Evolutionary conservation across 306 rosid species (phyloP).

Genomic region (Rosa persica): DNA sequence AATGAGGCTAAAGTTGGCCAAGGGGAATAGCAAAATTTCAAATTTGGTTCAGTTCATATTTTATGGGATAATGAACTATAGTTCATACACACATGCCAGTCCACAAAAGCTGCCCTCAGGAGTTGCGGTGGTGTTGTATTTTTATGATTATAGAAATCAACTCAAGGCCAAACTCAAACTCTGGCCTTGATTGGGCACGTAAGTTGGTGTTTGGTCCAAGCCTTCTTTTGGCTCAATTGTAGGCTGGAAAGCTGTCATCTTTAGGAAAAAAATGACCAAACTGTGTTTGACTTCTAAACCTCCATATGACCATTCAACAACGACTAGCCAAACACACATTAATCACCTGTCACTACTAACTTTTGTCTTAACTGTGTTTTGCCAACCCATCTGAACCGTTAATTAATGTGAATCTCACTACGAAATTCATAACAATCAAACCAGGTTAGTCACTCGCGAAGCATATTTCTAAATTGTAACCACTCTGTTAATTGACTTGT

Average conservation of each 20-base stretch:
- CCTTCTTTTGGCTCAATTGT: slow-evolving; percentile 19
- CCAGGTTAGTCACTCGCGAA: not conserved
- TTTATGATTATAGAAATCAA: slow-evolving; percentile 15
- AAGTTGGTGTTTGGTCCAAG: slow-evolving; percentile 17
- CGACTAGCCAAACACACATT: not conserved
- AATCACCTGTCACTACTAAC: not conserved
- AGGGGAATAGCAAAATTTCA: not conserved
- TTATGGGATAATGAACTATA: not conserved
- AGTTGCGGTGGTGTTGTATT: slow-evolving; percentile 14
- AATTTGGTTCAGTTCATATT: not conserved
- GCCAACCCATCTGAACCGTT: not conserved
- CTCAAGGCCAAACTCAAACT: slow-evolving; percentile 21
- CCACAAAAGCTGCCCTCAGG: slow-evolving; percentile 26
- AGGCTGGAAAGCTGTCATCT: slow-evolving; percentile 21
- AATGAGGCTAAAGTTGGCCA: not conserved
- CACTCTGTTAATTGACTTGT: not conserved
- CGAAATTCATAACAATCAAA: not conserved
- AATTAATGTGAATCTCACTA: not conserved
- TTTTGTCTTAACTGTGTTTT: not conserved
- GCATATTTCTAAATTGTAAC: not conserved
- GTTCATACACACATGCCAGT: not conserved
- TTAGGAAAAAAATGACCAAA: slow-evolving; percentile 5
- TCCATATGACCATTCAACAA: slow-evolving; percentile 6
- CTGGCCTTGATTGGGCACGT: slow-evolving; percentile 11
- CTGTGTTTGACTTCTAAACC: slow-evolving; percentile 6